Base-by-base conservation (phyloP, 2,329 filamentous ascomycete genomes). In the Fonsecaea multimorphosa region DNA sequence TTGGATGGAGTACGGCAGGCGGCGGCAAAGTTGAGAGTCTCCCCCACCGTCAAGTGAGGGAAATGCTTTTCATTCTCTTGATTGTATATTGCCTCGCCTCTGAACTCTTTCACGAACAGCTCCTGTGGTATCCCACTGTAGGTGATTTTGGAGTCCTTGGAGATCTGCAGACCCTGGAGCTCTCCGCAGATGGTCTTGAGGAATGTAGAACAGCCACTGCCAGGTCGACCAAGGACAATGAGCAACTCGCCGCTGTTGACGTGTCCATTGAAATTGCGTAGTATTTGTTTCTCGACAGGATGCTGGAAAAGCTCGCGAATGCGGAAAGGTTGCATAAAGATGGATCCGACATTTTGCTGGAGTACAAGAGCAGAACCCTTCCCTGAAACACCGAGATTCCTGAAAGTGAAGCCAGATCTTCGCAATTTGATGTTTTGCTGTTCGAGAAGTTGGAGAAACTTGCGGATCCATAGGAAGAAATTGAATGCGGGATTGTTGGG, bases 111-210 rank as follows among this genome's bases (percentile, higher is more conserved):
- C 16, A 66, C 40, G 38, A 71, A 68, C 3, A 92, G 86, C 73
- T 91, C 79, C 63, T 91, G 84, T 1, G 86, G 81, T 72, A 80
- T 77, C n/a, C 79, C 79, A 61, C 94, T 90, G 74, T 96, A 96
- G 78, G 95, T 93, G 74, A 96, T 87, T 68, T 91, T 87, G 0
- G 90, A 89, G 11, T 82, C 80, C 2, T 89, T 79, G 54, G 92
- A 90, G 9, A 95, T 82, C 70, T 85, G 87, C 71, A 95, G 88
- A 58, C 92, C 92, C 71, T 93, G 90, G 29, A 90, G 91, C 78
- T 96, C 91, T 66, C 92, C 92, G 8, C 91, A 87, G 71, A 96
- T 87, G 0, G 91, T 91, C 81, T 95, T 96, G 63, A 96, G 82
- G 70, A 96, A 89, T 2, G 92, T 96, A n/a, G 90, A 68, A 74